A percentile compares a stretch with the other conserved stretches of the same genome.
Conservation (phyloP, 1,284 basidiomycete genomes). For the Xerocomus amazonicus region DNA sequence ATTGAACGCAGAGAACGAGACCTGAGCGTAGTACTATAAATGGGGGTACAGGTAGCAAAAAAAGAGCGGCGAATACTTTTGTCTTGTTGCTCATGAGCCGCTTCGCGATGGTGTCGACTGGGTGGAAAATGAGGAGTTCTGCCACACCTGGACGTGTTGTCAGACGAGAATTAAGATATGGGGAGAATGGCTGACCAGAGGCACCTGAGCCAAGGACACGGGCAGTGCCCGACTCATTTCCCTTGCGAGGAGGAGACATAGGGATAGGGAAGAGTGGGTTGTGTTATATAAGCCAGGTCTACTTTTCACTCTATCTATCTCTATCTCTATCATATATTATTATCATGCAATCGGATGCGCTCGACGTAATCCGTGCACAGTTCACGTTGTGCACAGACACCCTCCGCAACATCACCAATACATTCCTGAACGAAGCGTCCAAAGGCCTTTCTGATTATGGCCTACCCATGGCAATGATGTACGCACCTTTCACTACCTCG, state of each 20-base stretch:
- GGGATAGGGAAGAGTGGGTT: neutral
- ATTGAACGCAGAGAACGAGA: constrained; percentile 60
- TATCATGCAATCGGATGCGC: too few species aligned
- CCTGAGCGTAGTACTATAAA: constrained; percentile 37
- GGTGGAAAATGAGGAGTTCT: constrained; percentile 89
- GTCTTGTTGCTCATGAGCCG: constrained; percentile 96
- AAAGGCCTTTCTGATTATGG: constrained; percentile 70
- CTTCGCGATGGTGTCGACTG: constrained; percentile 95
- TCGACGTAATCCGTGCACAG: constrained; percentile 57
- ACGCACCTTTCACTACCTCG: constrained; percentile 18
- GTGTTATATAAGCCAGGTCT: constrained; percentile 18
- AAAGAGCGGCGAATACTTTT: constrained; percentile 46
- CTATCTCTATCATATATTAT: too few species aligned
- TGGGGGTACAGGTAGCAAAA: neutral
- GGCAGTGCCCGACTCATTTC: constrained; percentile 87
- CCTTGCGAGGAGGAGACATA: constrained; percentile 68
- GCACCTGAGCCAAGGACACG: constrained; percentile 90
- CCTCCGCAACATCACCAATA: constrained; percentile 68
- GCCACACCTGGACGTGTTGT: constrained; percentile 68
- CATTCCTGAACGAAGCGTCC: constrained; percentile 77
- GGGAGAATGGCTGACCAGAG: constrained; percentile 55
- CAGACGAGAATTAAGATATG: neutral
- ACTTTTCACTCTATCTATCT: too few species aligned
- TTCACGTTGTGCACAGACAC: constrained; percentile 63
- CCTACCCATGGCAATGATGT: constrained; percentile 89